These are phyloP conservation scores for Chlorella variabilis DNA, from an alignment of 163 green algal genomes.

Conservation along the genomic window DNA sequence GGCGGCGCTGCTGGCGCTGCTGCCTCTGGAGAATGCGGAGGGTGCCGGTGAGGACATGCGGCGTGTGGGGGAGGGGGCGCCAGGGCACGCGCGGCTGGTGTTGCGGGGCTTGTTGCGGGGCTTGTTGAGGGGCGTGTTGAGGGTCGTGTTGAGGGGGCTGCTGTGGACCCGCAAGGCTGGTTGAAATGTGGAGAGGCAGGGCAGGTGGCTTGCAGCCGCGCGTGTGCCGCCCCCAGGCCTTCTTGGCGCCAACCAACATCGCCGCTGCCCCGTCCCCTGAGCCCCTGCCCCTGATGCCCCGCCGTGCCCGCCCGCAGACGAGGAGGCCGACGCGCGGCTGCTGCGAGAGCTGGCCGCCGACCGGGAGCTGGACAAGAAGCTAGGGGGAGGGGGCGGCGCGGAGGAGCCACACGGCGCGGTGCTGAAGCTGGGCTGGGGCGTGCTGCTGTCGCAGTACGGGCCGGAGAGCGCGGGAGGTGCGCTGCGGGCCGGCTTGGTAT, in stretches of 20 bases:
- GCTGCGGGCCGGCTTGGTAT: too few relatives aligned
- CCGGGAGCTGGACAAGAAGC: slow-evolving; percentile 25
- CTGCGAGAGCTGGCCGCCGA: slow-evolving; percentile 41
- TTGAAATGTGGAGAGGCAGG: too few relatives aligned
- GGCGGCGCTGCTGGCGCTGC: slow-evolving; percentile 47
- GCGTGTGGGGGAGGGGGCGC: too few relatives aligned
- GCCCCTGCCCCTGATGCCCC: not conserved
- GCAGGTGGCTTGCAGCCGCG: too few relatives aligned
- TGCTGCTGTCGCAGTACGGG: slow-evolving; percentile 51
- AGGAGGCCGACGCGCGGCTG: not conserved
- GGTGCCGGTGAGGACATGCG: slow-evolving; percentile 18
- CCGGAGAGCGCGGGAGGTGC: slow-evolving; percentile 28
- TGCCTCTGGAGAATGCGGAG: slow-evolving; percentile 53
- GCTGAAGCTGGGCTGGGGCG: slow-evolving; percentile 63
- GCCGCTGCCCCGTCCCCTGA: too few relatives aligned
- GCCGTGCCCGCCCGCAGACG: too few relatives aligned
- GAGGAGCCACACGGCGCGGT: slow-evolving; percentile 37
- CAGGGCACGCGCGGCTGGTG: too few relatives aligned
- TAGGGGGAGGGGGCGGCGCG: slow-evolving; percentile 6
- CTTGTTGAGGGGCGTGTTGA: not conserved
- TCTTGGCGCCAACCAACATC: too few relatives aligned
- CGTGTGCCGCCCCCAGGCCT: too few relatives aligned
- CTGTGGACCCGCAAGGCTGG: too few relatives aligned
- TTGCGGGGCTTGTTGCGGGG: too few relatives aligned
- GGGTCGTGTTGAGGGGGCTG: not conserved